Percentiles rank a stretch among this genome's conserved stretches.
Evolutionary conservation across 2,329 filamentous ascomycete genomes (phyloP).

Genomic region (Ophiostoma sp.): DNA sequence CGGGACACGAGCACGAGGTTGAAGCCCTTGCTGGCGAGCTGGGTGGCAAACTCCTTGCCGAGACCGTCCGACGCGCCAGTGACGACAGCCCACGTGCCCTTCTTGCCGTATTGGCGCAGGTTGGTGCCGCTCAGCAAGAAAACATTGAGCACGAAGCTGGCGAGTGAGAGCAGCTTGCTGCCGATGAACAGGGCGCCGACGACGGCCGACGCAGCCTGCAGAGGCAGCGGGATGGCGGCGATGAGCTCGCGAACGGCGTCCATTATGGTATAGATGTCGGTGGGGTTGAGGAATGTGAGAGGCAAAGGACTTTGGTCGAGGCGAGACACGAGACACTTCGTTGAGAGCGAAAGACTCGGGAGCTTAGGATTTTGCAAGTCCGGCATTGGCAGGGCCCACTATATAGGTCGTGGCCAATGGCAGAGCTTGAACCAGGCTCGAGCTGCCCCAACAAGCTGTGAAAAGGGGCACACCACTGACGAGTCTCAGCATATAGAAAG

Average conservation of each 20-base stretch:
- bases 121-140: conserved; percentile 62
- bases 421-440: not conserved
- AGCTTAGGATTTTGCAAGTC: not conserved
- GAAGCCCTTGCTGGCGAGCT: conserved; percentile 87
- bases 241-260: conserved; percentile 34
- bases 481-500: not conserved
- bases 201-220: conserved; percentile 43
- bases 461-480: not conserved
- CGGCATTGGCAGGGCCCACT: not conserved
- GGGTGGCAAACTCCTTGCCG: conserved; percentile 89
- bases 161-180: conserved; percentile 52
- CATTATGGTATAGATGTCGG: conserved; percentile 28
- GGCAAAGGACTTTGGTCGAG: not conserved
- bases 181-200: conserved; percentile 56
- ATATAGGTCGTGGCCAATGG: conserved; percentile 8
- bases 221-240: conserved; percentile 40
- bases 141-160: conserved; percentile 58
- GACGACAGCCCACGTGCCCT: conserved; percentile 88
- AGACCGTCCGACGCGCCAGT: conserved; percentile 95
- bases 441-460: conserved; percentile 5
- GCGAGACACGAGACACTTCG: not conserved
- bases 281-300: not conserved
- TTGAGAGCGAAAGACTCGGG: not conserved
- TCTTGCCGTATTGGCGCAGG: conserved; percentile 81
- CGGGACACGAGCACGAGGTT: conserved; percentile 93